Percentiles rank a stretch among this genome's conserved stretches.
phyloP scores from a whole-genome alignment of 2,329 filamentous ascomycete genomes.

The Trichoderma sp. region DNA sequence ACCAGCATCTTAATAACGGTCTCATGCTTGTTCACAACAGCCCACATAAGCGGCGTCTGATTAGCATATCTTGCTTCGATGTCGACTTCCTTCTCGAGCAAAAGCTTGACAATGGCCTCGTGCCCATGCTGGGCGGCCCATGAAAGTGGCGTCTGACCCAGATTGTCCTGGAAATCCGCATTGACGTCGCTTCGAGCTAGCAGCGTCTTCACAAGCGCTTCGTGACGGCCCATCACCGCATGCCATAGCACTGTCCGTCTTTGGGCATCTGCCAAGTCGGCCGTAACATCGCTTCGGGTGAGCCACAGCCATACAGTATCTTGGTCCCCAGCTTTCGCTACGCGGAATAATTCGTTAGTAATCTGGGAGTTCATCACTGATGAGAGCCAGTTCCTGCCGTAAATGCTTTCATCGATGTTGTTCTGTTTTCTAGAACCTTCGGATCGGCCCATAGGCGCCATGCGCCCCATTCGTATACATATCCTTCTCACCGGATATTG shows the following conservation, averaged over 20 bases:
- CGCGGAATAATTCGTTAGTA: no score
- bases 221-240: not conserved
- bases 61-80: not conserved
- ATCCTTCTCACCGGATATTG: slow-evolving; percentile 1
- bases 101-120: not conserved
- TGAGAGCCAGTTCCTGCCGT: no score
- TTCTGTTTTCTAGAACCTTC: not conserved
- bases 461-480: not conserved
- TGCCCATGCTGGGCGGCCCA: not conserved
- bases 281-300: not conserved
- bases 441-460: not conserved
- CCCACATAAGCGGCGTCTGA: not conserved
- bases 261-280: not conserved
- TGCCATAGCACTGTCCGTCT: not conserved
- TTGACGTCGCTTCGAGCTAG: not conserved
- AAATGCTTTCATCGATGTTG: no score
- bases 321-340: not conserved
- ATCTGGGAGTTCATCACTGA: not conserved
- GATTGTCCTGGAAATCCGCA: not conserved
- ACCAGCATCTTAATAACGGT: not conserved
- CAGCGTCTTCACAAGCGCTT: not conserved
- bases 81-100: not conserved
- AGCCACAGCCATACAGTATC: not conserved
- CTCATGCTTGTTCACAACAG: rapidly evolving
- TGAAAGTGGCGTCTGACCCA: not conserved